A percentile compares a stretch with the other conserved stretches of the same genome.
phyloP scores from a whole-genome alignment of 2,329 filamentous ascomycete genomes.

The Pseudogymnoascus sp. region DNA sequence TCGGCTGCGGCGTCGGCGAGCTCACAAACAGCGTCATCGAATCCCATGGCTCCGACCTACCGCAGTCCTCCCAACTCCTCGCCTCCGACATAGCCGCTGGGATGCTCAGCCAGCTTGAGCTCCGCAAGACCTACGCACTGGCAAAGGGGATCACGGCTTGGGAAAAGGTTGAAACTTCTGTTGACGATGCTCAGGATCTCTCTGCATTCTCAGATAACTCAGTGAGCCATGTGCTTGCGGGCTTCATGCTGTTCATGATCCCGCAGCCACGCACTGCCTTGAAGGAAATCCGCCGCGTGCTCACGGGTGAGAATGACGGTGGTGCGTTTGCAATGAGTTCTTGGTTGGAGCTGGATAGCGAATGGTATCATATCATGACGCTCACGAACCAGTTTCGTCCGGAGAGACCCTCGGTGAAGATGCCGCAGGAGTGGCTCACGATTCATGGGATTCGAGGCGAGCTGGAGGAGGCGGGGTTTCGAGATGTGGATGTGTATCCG shows the following conservation, averaged over 20 bases:
- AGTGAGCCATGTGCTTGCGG: not conserved
- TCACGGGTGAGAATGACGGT: not conserved
- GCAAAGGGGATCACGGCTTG: not conserved
- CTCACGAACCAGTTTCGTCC: not conserved
- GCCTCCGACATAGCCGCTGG: not conserved
- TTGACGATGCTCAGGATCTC: not conserved
- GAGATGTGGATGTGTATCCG: constrained; percentile 7
- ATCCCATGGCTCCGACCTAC: not conserved
- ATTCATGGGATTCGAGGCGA: constrained; percentile 8
- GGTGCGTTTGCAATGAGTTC: constrained; percentile 10
- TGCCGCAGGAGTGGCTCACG: constrained; percentile 5
- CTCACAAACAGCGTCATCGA: not conserved
- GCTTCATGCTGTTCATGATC: not conserved
- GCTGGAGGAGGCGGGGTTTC: constrained; percentile 9
- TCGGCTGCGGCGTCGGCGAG: not conserved
- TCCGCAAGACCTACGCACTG: not conserved
- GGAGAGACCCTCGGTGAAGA: not conserved
- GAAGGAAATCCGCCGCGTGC: not conserved
- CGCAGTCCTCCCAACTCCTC: not conserved
- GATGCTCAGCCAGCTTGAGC: not conserved
- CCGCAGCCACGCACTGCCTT: not conserved
- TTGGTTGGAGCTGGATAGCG: not conserved
- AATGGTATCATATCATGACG: constrained; percentile 9
- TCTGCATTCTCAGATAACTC: not conserved
- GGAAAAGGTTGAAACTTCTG: not conserved